Percentiles rank a stretch among this genome's conserved stretches.
phyloP scores from a whole-genome alignment of 306 rosid species.

The Hippophae gyantsensis region DNA sequence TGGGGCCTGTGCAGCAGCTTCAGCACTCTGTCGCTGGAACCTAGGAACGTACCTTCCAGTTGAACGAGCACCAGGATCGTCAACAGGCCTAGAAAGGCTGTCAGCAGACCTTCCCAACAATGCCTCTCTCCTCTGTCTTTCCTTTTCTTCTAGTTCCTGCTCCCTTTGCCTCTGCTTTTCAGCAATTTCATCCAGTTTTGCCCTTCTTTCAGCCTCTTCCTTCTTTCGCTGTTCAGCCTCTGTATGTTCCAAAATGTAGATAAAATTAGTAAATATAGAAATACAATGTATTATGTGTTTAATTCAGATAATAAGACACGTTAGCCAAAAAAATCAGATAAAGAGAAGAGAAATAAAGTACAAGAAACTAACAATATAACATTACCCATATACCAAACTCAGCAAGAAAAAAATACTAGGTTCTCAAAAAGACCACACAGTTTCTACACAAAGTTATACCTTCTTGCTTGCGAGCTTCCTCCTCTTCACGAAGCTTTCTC shows the following conservation, averaged over 20 bases:
- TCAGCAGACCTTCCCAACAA: conserved; percentile 40
- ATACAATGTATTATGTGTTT: no score
- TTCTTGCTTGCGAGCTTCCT: conserved; percentile 73
- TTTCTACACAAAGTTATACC: conserved; percentile 26
- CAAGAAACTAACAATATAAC: no score
- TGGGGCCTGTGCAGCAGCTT: conserved; percentile 28
- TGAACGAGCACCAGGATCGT: conserved; percentile 16
- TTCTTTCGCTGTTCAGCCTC: conserved; percentile 73
- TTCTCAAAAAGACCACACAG: no score
- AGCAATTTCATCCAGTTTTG: conserved; percentile 63
- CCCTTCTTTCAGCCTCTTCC: conserved; percentile 41
- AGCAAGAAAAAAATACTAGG: no score
- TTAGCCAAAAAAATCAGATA: no score
- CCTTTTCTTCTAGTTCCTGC: conserved; percentile 71
- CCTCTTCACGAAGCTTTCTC: conserved; percentile 58
- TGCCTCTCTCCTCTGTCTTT: conserved; percentile 49
- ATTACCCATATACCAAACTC: no score
- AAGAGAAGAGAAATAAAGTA: no score
- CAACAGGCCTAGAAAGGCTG: conserved; percentile 9
- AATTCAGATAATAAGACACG: no score
- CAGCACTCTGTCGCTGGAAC: conserved; percentile 40
- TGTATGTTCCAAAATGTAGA: conserved; percentile 22
- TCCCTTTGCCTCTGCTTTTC: conserved; percentile 82
- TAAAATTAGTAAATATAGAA: not conserved
- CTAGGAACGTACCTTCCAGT: conserved; percentile 61